Percentiles rank a stretch among this genome's conserved stretches.
Conservation (phyloP, 768 basidiomycete species). For the Suillus discolor region DNA sequence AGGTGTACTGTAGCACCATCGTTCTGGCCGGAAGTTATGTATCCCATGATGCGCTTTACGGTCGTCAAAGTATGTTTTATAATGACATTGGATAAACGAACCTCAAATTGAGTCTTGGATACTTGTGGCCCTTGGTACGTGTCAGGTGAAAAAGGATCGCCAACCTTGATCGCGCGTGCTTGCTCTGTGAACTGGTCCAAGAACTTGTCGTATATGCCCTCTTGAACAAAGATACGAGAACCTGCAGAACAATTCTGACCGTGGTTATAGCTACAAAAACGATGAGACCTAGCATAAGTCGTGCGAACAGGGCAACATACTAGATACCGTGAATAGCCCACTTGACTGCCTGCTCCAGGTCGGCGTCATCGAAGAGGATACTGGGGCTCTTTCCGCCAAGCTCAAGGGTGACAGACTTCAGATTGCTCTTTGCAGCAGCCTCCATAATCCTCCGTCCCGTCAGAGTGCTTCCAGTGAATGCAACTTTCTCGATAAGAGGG, state of each 20-base stretch:
- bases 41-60: constrained; percentile 44
- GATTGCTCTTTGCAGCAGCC: constrained; percentile 76
- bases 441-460: constrained; percentile 81
- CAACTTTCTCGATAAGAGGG: constrained; percentile 67
- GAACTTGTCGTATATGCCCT: constrained; percentile 59
- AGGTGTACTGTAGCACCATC: constrained; percentile 49
- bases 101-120: constrained; percentile 49
- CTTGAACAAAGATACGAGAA: constrained; percentile 61
- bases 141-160: constrained; percentile 45
- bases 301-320: constrained; percentile 41
- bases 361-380: constrained; percentile 52
- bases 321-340: constrained; percentile 77
- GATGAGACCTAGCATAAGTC: background rate
- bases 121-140: constrained; percentile 52
- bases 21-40: constrained; percentile 52
- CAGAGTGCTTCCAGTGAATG: constrained; percentile 85
- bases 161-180: constrained; percentile 36
- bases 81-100: constrained; percentile 13
- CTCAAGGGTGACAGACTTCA: constrained; percentile 73
- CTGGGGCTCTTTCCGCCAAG: constrained; percentile 55
- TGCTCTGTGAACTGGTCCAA: constrained; percentile 44
- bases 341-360: constrained; percentile 57
- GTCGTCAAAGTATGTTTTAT: background rate
- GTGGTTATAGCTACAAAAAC: constrained; percentile 38
- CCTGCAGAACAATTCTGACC: constrained; percentile 57